phyloP scores from a whole-genome alignment of 768 basidiomycete species.

The Lactarius evosmus region DNA sequence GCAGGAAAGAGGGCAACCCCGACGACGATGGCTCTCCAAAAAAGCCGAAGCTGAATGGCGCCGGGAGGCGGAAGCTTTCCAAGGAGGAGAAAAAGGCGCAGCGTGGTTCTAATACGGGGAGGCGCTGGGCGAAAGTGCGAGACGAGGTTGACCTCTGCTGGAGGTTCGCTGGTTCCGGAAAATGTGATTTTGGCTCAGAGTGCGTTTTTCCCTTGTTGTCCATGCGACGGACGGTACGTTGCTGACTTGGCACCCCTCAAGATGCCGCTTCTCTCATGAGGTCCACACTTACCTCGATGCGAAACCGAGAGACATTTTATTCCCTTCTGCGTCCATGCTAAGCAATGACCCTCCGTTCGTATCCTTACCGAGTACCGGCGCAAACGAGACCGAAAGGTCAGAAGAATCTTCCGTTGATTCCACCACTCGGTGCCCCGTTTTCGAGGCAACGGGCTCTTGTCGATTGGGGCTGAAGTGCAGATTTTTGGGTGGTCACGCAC shows the following conservation, averaged over 20 bases:
- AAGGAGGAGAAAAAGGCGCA: constrained; percentile 71
- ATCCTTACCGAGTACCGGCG: constrained; percentile 27
- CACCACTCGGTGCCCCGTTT: constrained; percentile 61
- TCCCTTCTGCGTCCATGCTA: constrained; percentile 47
- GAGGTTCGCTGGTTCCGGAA: constrained; percentile 63
- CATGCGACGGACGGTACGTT: background rate
- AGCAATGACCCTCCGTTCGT: constrained; percentile 52
- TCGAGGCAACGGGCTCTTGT: constrained; percentile 68
- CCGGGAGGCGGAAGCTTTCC: constrained; percentile 45
- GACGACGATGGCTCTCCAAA: constrained; percentile 31
- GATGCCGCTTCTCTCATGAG: constrained; percentile 82
- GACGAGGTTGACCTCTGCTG: constrained; percentile 85
- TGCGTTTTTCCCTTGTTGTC: constrained; percentile 34
- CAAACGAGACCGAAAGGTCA: constrained; percentile 32
- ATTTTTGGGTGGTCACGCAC: constrained; percentile 77
- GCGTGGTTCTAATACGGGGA: constrained; percentile 78
- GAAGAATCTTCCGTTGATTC: constrained; percentile 44
- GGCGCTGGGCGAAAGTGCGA: constrained; percentile 71
- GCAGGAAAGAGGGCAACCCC: constrained; percentile 23
- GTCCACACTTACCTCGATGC: constrained; percentile 67
- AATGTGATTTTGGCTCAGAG: constrained; percentile 70
- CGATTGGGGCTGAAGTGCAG: constrained; percentile 88
- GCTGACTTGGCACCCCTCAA: constrained; percentile 30
- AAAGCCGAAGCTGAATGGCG: constrained; percentile 34
- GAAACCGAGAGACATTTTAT: constrained; percentile 70